Conservation (phyloP, 2,329 filamentous ascomycete species). For the Pyricularia grisea region DNA sequence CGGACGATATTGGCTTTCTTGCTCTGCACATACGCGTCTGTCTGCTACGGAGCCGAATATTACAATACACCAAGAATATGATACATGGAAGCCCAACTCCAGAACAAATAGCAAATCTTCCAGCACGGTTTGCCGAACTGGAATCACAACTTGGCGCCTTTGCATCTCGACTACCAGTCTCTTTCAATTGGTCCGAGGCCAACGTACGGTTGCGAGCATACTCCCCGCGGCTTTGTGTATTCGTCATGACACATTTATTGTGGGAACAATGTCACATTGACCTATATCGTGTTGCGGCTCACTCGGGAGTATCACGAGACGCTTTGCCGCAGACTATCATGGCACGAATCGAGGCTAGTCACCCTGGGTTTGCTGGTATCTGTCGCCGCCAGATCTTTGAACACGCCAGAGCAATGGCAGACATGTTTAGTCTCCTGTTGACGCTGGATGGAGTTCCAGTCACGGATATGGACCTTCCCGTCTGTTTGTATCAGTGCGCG, state of each 20-base stretch:
- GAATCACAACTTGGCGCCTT: constrained; percentile 36
- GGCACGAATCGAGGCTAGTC: constrained; percentile 25
- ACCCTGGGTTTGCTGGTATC: constrained; percentile 35
- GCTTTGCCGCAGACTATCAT: constrained; percentile 34
- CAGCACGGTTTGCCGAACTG: constrained; percentile 37
- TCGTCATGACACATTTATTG: constrained; percentile 51
- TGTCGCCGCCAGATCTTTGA: constrained; percentile 43
- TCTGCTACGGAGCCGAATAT: constrained; percentile 43
- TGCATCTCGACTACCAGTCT: constrained; percentile 40
- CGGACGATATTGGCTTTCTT: constrained; percentile 45
- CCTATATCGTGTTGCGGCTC: constrained; percentile 39
- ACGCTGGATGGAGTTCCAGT: constrained; percentile 40
- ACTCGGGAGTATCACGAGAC: constrained; percentile 38
- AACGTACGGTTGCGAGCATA: constrained; percentile 47
- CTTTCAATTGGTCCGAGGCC: constrained; percentile 48
- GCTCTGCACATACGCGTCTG: constrained; percentile 47
- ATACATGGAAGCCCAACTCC: constrained; percentile 23
- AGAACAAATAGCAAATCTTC: constrained; percentile 31
- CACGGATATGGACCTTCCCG: constrained; percentile 44
- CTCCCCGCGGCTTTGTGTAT: constrained; percentile 46
- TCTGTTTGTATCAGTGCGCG: constrained; percentile 46
- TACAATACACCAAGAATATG: constrained; percentile 41
- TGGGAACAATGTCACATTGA: constrained; percentile 51
- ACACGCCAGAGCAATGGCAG: constrained; percentile 44
- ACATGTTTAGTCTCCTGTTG: constrained; percentile 43